Base-by-base conservation (phyloP, 2,329 filamentous ascomycete species). In the Fusarium temperatum region DNA sequence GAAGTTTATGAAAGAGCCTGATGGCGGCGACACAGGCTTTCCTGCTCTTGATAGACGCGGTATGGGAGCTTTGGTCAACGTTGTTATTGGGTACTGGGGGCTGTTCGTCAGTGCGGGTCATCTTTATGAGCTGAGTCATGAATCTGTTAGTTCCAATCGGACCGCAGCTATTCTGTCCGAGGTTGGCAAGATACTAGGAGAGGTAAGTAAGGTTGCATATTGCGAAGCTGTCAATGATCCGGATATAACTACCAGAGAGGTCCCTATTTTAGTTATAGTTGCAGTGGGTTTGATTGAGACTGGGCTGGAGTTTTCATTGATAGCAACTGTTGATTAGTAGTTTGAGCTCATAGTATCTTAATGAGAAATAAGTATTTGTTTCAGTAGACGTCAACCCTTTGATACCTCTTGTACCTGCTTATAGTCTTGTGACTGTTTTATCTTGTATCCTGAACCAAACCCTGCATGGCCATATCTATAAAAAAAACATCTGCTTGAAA, bases 61-160 rank as follows among this genome's bases (percentile, higher is more conserved):
- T 3, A 42, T 42, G 38, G 24, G 2, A 3, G 36, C 36, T 0
- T 18, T 55, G 12, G 36, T 39, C 0, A 7, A 8, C 2, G 12
- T 36, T 4, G 13, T 56, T 24, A 1, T 56, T 2, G 53, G 53
- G 6, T 2, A 56, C 12, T 42, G 53, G 38, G 53, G 38, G 2
- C 2, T 56, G 24, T 56, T 56, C 0, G 22, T 42, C 12, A n/a
- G 17, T 11, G 26, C 38, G 0, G 53, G 53, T 11, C 38, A 44
- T 22, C 28, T 56, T 6, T 56, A 56, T 8, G 54, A 56, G 38
- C 7, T 56, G 28, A 56, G 54, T 9, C 54, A 44, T 0, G 28
- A 44, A 0, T 2, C 54, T 24, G 2, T 17, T 6, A 30, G 26
- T 56, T 24, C 53, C 5, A 0, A 1, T 4, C 8, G 38, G 4